Evolutionary conservation across 345 rosid genomes (phyloP), one percentile per base, ranked within the genome.

Genomic region (Angophora floribunda): DNA sequence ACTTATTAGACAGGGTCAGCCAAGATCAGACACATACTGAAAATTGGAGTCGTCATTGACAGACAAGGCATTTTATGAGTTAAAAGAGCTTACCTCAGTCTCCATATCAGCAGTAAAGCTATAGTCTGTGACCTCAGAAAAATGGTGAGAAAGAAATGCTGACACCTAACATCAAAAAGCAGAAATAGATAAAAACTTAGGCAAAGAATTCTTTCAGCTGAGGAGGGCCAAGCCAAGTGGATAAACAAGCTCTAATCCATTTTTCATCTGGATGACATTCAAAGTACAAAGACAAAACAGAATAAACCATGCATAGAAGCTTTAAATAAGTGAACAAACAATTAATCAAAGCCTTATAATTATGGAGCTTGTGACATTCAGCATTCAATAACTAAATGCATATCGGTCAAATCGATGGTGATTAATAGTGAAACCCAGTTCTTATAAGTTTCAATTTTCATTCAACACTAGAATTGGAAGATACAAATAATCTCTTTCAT

Each of bases 61-160:
- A 41, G 84, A 41, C 41, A 75, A 75, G 49, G 26, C 84, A 75
- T 75, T 75, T 75, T 75, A 75, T 75, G 8, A 11, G 84, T 63
- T 65, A 87, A 52, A 88, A 61, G 41, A 89, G 89, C 80, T 93
- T 92, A 98, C 99, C 97, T 98, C 98, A 52, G 94, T 92, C 93
- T 98, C 99, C 99, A 97, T 95, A 91, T 97, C 99, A 90, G 99
- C 98, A 85, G 99, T 98, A 89, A 98, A 98, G 93, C 99, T 95
- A 90, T 95, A 97, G 92, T 98, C 99, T 45, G 97, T 94, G 90
- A 97, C 97, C 94, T 98, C 99, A 2, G 98, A 91, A 91, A 98
- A 98, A 91, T 95, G 92, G 90, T 97, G 92, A 55, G 96, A 91
- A 86, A 98, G 99, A 92, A 97, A 98, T 90, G 99, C 99, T 70